Conservation (phyloP, 768 basidiomycete genomes). For the Leccinum arenicola region DNA sequence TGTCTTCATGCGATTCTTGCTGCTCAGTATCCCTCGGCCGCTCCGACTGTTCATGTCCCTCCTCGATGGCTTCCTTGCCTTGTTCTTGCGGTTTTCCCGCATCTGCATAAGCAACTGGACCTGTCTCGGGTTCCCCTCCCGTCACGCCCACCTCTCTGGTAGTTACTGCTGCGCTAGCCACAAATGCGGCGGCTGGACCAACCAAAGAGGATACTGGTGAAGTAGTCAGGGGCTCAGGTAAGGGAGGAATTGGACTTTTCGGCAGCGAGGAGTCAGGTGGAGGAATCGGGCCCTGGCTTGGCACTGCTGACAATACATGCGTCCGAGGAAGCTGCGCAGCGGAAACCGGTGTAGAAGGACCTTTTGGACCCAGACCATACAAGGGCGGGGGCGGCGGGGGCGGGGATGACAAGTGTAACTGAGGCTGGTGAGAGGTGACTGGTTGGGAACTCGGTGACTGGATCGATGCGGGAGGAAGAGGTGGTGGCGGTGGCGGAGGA, state of each 20-base stretch:
- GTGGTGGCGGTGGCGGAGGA: not conserved
- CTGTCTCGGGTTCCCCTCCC: slow-evolving; percentile 23
- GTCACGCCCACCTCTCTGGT: slow-evolving; percentile 41
- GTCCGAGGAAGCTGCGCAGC: slow-evolving; percentile 10
- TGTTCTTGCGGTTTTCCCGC: not conserved
- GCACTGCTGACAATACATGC: not conserved
- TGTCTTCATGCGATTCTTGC: not conserved
- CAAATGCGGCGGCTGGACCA: not conserved
- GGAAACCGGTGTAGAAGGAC: not conserved
- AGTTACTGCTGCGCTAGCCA: slow-evolving; percentile 28
- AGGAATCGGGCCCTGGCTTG: slow-evolving; percentile 7
- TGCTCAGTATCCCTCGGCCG: not conserved
- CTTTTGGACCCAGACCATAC: slow-evolving; percentile 3
- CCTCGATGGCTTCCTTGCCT: slow-evolving; percentile 16
- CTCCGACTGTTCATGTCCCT: not conserved
- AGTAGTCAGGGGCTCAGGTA: slow-evolving; percentile 13
- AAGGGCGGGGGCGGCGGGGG: slow-evolving; percentile 10
- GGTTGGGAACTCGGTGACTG: slow-evolving; percentile 15
- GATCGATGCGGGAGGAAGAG: not conserved
- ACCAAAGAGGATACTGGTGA: slow-evolving; percentile 20
- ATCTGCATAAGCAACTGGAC: not conserved
- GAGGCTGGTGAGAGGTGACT: slow-evolving; percentile 17
- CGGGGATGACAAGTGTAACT: slow-evolving; percentile 17
- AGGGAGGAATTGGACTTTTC: slow-evolving; percentile 10
- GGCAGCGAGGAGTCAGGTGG: slow-evolving; percentile 8